These are phyloP conservation scores for Sarocladiaceae sp. DNA, from an alignment of 2,329 filamentous ascomycete species.

Conservation along the genomic window DNA sequence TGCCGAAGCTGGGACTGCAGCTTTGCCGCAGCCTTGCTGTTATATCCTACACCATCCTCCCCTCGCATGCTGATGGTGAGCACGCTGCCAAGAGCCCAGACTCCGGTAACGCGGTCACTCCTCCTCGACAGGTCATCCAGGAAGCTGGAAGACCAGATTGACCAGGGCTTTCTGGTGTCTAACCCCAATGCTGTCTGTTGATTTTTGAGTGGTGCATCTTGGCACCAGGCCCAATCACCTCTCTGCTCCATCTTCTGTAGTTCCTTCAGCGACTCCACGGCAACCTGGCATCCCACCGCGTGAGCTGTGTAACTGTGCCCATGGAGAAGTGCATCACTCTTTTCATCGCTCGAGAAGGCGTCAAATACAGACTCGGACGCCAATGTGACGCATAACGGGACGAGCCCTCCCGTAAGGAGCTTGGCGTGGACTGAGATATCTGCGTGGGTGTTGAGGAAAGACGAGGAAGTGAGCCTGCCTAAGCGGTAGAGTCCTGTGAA, in stretches of 20 bases:
- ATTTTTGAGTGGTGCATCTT: neutral
- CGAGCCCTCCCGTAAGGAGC: constrained; percentile 70
- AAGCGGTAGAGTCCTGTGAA: constrained; percentile 83
- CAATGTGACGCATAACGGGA: constrained; percentile 71
- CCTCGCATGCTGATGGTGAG: constrained; percentile 55
- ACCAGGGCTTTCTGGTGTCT: constrained; percentile 43
- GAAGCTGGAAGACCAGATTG: constrained; percentile 60
- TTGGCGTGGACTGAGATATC: constrained; percentile 81
- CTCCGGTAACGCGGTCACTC: constrained; percentile 49
- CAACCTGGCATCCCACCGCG: constrained; percentile 73
- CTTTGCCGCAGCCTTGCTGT: constrained; percentile 37
- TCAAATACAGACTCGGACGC: constrained; percentile 69
- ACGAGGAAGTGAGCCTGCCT: constrained; percentile 63
- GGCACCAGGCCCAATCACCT: constrained; percentile 48
- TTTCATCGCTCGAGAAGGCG: constrained; percentile 64
- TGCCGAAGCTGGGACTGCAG: constrained; percentile 31
- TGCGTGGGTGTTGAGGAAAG: constrained; percentile 60
- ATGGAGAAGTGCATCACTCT: constrained; percentile 73
- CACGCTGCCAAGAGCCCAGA: constrained; percentile 70
- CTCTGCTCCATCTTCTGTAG: constrained; percentile 52
- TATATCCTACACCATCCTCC: constrained; percentile 37
- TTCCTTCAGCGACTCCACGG: constrained; percentile 55
- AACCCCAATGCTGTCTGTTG: neutral
- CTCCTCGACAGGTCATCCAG: constrained; percentile 51
- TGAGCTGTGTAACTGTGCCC: constrained; percentile 87